Evolutionary conservation across 225 moss, liverwort and hornwort species (phyloP), one percentile per base, ranked within the genome.

Genomic region (Marchantia paleacea): DNA sequence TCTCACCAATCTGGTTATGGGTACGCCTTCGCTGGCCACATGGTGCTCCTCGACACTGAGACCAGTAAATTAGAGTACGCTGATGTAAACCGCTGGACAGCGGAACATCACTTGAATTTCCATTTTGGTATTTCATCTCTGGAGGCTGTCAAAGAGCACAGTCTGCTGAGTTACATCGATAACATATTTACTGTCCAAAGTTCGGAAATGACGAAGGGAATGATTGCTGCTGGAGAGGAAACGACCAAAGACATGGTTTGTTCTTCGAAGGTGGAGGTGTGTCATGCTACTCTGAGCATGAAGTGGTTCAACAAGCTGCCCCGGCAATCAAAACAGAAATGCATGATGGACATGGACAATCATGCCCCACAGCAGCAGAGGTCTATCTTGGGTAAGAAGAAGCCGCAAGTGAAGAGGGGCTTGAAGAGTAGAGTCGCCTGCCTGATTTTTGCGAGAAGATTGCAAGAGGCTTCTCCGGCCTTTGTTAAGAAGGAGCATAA

Each of bases 1-100:
- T 99, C 99, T 29, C 95, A 95, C 78, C 99, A 99, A 80, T 94
- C 94, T 4, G 99, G 99, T 47, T 99, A 92, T 2, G 99, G 99
- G 0, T 99, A 99, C 48, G 92, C 99, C 3, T 95, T 99, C 81
- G 99, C 99, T 3, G 99, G 99, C 15, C 95, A 95, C 85, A 99
- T 99, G 99, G 99, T 99, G 22, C 77, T 99, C 28, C 86, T 99
- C 6, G 99, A 99, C 81, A 91, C 91, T 1, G 88, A 91, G 62
- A 95, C 95, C 0, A 94, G 90, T 28, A 89, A 92, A 53, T 12
- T 99, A 75, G 99, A 99, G 78, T 91, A 99, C 52, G 92, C 95
- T 5, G 99, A 99, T 70, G 90, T 87, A 77, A 95, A 95, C n/a
- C 83, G 75, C 6, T 99, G 99, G 99, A 92, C 89, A 75, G 88